Evolutionary conservation across 371 early-diverging fungal species (phyloP).

Genomic region (Syncephalis fuscata): DNA sequence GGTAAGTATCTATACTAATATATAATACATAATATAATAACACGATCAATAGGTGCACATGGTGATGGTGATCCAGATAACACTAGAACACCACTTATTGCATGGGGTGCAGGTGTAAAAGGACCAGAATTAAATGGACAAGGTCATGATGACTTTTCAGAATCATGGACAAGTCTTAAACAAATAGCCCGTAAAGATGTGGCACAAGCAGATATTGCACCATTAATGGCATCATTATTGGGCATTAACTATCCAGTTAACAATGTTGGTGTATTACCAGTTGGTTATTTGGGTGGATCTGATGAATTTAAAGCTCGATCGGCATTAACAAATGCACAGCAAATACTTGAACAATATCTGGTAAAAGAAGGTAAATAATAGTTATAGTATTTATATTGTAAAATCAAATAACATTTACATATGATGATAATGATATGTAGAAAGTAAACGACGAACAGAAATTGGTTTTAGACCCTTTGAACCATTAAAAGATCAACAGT

Average conservation of each 20-base stretch:
- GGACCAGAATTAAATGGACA: constrained; percentile 21
- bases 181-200: constrained; percentile 58
- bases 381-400: background rate
- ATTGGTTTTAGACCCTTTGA: constrained; percentile 60
- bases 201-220: constrained; percentile 88
- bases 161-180: constrained; percentile 32
- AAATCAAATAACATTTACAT: background rate
- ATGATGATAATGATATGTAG: constrained; percentile 10
- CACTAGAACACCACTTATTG: constrained; percentile 82
- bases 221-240: constrained; percentile 79
- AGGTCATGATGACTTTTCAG: constrained; percentile 49
- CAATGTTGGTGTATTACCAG: constrained; percentile 79
- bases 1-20: constrained; percentile 17
- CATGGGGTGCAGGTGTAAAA: constrained; percentile 86
- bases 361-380: constrained; percentile 53
- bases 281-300: constrained; percentile 47
- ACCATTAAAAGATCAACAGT: constrained; percentile 4
- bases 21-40: background rate
- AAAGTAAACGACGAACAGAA: constrained; percentile 52
- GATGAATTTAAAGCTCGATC: constrained; percentile 52
- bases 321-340: constrained; percentile 61
- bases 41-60: constrained; percentile 50
- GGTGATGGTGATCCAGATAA: constrained; percentile 94
- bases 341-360: constrained; percentile 68
- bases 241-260: constrained; percentile 80